Conservation (phyloP, 163 green algal species). For the Scenedesmus sp. region DNA sequence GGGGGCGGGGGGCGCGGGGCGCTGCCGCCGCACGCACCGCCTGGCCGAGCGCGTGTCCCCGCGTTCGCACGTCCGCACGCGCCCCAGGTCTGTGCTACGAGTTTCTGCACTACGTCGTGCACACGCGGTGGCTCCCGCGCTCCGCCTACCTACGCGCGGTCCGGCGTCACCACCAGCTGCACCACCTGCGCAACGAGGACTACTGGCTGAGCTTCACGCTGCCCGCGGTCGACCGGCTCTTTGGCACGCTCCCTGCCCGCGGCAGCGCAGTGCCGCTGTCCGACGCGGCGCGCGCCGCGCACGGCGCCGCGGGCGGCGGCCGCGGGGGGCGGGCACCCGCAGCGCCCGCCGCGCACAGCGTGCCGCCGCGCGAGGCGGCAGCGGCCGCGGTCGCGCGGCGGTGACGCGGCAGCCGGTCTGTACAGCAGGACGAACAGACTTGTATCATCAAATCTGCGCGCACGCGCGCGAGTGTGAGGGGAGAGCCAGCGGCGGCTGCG, state of each 20-base stretch:
- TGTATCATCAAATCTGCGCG: too few relatives aligned
- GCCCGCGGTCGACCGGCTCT: conserved; percentile 36
- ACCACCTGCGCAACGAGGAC: conserved; percentile 48
- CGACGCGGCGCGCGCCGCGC: conserved; percentile 15
- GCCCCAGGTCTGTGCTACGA: conserved; percentile 38
- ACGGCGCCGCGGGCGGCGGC: neutral
- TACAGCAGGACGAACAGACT: too few relatives aligned
- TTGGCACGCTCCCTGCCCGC: conserved; percentile 36
- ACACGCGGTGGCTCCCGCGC: conserved; percentile 42
- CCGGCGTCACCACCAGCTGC: conserved; percentile 51
- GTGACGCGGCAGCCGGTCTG: too few relatives aligned
- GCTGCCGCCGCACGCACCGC: too few relatives aligned
- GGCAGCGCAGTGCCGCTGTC: conserved; percentile 7
- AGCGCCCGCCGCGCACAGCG: too few relatives aligned
- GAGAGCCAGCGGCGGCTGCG: too few relatives aligned
- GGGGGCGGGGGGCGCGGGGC: neutral
- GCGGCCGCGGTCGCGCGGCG: too few relatives aligned
- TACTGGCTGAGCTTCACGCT: conserved; percentile 48
- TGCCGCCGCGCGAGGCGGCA: too few relatives aligned
- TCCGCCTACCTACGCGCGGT: conserved; percentile 25
- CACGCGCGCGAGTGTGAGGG: too few relatives aligned
- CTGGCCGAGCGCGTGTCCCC: too few relatives aligned
- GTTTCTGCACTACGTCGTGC: conserved; percentile 47
- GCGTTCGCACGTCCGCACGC: too few relatives aligned
- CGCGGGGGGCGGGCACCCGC: too few relatives aligned